Conservation (phyloP, 2,329 filamentous ascomycete species). For the Sarocladiaceae sp. region DNA sequence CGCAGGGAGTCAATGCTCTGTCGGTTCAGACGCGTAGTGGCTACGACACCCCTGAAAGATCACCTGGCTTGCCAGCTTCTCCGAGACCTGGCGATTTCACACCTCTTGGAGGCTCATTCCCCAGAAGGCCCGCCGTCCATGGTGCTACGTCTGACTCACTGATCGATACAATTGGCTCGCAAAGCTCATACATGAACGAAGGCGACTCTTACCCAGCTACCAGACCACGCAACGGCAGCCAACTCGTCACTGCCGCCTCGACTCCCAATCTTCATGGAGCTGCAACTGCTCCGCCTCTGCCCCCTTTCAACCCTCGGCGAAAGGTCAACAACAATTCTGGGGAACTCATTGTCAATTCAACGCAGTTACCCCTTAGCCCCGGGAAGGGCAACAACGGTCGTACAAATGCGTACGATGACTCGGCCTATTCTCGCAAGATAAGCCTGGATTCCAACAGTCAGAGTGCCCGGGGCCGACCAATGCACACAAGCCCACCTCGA, state of each 20-base stretch:
- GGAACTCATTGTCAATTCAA: neutral
- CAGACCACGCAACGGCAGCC: slow-evolving; percentile 33
- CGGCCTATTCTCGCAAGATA: neutral
- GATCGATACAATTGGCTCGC: slow-evolving; percentile 3
- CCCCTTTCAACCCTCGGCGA: slow-evolving; percentile 56
- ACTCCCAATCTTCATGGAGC: slow-evolving; percentile 30
- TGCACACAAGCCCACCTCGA: slow-evolving; percentile 4
- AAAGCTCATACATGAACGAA: neutral
- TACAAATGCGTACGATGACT: slow-evolving; percentile 1
- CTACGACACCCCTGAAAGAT: slow-evolving; percentile 20
- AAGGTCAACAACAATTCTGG: slow-evolving; percentile 24
- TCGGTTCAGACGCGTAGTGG: neutral
- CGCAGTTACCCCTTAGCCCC: neutral
- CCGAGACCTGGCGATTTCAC: neutral
- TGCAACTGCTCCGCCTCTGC: slow-evolving; percentile 43
- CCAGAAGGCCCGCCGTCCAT: slow-evolving; percentile 20
- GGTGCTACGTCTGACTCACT: slow-evolving; percentile 15
- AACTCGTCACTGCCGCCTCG: slow-evolving; percentile 26
- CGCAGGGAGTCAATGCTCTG: neutral
- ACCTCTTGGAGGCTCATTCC: slow-evolving; percentile 22
- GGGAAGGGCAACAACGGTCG: neutral
- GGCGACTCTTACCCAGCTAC: slow-evolving; percentile 10
- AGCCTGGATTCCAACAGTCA: neutral
- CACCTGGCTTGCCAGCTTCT: neutral
- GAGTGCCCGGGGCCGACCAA: neutral